Base-by-base conservation (phyloP, 345 rosid genomes). In the Melastoma malabathricum region DNA sequence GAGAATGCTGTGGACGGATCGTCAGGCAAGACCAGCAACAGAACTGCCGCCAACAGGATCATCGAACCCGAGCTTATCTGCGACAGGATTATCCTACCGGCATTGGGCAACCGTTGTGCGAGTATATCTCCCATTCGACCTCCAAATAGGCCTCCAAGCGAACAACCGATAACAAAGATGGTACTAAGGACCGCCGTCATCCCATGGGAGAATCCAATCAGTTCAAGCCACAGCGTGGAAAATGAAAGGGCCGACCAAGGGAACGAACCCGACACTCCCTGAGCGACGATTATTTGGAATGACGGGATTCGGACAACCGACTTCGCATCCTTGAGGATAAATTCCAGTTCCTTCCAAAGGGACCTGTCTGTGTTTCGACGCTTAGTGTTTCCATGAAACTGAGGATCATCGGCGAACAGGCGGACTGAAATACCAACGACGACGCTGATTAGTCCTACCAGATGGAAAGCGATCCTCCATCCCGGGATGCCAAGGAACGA, bases 181-280 rank as follows among this genome's bases (percentile, higher is more conserved):
- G 75, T 76, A 46, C 75, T 58, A 27, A 89, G 68, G 68, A 79
- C 55, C 0, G 89, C 95, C 5, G 94, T 86, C 52, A 52, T 61
- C 47, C 64, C 51, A 19, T 83, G 98, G 44, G 89, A 83, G 66
- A 86, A 83, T 23, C 94, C 96, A 1, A 75, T 66, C 16, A 86
- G 90, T 66, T 89, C 97, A 55, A 89, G 70, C 96, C 96, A 89
- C 96, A 89, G 80, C 0, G 94, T 72, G 8, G 92, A 71, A 64
- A 83, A 86, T 47, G 96, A 73, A 65, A 89, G 44, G 50, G 96
- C 98, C 44, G 89, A 86, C 86, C 96, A 78, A 4, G 98, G 94
- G 66, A 86, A 81, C 14, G 92, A 78, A 13, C 94, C 96, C 0
- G 89, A 74, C 27, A 86, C 75, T 20, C 96, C 89, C 70, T 80